Conservation (phyloP, 2,329 filamentous ascomycete species). For the Venturia nashicola region DNA sequence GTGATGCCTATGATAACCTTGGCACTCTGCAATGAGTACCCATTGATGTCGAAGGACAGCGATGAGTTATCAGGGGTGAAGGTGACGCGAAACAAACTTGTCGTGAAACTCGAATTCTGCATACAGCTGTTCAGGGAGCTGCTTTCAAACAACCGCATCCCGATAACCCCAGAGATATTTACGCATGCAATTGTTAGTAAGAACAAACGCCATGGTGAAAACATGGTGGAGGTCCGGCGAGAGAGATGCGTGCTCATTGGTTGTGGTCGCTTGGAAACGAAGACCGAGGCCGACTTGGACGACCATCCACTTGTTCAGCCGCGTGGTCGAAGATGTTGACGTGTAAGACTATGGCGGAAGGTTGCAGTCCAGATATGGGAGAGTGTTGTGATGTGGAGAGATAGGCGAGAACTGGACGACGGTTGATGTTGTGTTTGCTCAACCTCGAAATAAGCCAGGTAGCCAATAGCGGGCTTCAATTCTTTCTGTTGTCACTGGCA, state of each 20-base stretch:
- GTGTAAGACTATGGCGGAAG: neutral
- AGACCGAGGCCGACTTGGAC: neutral
- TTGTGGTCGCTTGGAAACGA: neutral
- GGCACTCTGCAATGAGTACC: constrained; percentile 71
- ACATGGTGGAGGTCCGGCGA: neutral
- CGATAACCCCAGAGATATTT: constrained; percentile 38
- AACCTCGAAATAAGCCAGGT: neutral
- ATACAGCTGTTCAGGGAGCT: constrained; percentile 78
- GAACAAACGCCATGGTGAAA: neutral
- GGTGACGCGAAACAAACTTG: constrained; percentile 75
- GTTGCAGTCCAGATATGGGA: neutral
- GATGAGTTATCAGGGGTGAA: constrained; percentile 66
- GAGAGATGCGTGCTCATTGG: neutral
- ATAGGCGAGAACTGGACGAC: neutral
- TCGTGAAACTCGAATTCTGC: constrained; percentile 74
- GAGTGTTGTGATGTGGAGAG: neutral
- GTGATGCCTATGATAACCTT: constrained; percentile 67
- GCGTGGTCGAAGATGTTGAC: neutral
- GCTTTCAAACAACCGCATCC: constrained; percentile 60
- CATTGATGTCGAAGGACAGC: constrained; percentile 62
- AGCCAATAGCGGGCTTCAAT: neutral
- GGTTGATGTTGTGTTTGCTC: neutral
- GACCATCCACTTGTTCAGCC: neutral
- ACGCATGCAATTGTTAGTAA: constrained; percentile 17
- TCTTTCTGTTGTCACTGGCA: neutral